These are phyloP conservation scores for Stachybotrys elegans DNA, from an alignment of 2,329 filamentous ascomycete species.

Conservation along the genomic window DNA sequence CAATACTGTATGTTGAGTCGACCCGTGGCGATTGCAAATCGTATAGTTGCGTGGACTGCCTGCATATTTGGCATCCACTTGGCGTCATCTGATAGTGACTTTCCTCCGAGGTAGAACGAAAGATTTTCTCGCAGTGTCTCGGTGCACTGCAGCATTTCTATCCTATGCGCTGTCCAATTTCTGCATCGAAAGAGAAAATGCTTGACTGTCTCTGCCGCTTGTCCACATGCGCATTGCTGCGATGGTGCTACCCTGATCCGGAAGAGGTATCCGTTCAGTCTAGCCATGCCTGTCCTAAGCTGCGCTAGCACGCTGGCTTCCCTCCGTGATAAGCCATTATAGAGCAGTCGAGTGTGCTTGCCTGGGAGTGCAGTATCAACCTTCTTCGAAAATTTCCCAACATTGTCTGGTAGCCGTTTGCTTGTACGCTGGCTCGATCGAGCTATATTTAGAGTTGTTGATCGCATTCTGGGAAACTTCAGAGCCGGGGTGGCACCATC, in stretches of 20 bases:
- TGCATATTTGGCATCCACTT: slow-evolving; percentile 22
- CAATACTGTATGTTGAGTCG: slow-evolving; percentile 10
- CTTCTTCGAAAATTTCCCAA: slow-evolving; percentile 11
- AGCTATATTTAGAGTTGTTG: slow-evolving; percentile 9
- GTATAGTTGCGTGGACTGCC: slow-evolving; percentile 21
- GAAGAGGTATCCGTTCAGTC: slow-evolving; percentile 11
- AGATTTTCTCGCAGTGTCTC: slow-evolving; percentile 8
- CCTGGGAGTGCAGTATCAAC: slow-evolving; percentile 11
- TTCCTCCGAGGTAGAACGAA: slow-evolving; percentile 14
- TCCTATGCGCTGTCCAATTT: slow-evolving; percentile 5
- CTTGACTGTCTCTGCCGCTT: slow-evolving; percentile 8
- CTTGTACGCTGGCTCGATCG: slow-evolving; percentile 3
- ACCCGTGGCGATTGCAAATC: slow-evolving; percentile 21
- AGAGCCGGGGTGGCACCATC: slow-evolving; percentile 5
- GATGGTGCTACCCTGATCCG: slow-evolving; percentile 6
- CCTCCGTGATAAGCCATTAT: slow-evolving; percentile 11
- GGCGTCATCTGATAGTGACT: slow-evolving; percentile 13
- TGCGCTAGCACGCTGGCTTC: slow-evolving; percentile 13
- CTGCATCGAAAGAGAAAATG: slow-evolving; percentile 11
- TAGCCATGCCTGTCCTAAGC: slow-evolving; percentile 13
- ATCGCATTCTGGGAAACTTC: slow-evolving; percentile 9
- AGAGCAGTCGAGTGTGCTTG: slow-evolving; percentile 12
- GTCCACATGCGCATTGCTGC: slow-evolving; percentile 8
- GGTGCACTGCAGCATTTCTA: slow-evolving; percentile 7
- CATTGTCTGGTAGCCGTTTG: slow-evolving; percentile 9